These are phyloP conservation scores for Pleomassaria siparia DNA, from an alignment of 2,329 filamentous ascomycete species.

Conservation along the genomic window DNA sequence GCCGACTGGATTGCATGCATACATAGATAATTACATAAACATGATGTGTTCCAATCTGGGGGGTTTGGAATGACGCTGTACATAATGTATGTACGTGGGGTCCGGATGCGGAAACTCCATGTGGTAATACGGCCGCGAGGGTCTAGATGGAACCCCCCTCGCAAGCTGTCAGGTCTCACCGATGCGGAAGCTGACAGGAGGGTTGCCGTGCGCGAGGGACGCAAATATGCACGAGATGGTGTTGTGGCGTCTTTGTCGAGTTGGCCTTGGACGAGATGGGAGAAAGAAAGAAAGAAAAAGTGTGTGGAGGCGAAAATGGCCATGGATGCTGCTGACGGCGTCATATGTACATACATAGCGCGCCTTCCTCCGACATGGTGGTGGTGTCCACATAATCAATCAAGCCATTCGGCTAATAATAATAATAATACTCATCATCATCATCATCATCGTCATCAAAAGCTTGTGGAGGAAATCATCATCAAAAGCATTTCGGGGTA, in stretches of 20 bases:
- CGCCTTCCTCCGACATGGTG: neutral
- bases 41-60: neutral
- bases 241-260: neutral
- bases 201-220: neutral
- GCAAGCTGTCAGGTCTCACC: neutral
- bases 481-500: too few relatives aligned
- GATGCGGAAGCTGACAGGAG: neutral
- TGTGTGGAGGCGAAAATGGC: neutral
- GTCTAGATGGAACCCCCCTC: neutral
- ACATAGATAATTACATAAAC: too few relatives aligned
- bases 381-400: too few relatives aligned
- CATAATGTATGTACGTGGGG: too few relatives aligned
- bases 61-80: neutral
- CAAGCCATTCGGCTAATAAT: too few relatives aligned
- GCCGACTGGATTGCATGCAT: neutral
- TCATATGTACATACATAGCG: neutral
- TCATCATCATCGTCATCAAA: too few relatives aligned
- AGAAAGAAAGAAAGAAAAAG: neutral
- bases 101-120: neutral
- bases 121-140: neutral
- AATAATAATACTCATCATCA: too few relatives aligned
- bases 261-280: neutral
- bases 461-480: too few relatives aligned
- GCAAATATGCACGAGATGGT: neutral
- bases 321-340: conserved; percentile 1